Evolutionary conservation across 179 eudicot species (phyloP).

Genomic region (Gypsophila paniculata): DNA sequence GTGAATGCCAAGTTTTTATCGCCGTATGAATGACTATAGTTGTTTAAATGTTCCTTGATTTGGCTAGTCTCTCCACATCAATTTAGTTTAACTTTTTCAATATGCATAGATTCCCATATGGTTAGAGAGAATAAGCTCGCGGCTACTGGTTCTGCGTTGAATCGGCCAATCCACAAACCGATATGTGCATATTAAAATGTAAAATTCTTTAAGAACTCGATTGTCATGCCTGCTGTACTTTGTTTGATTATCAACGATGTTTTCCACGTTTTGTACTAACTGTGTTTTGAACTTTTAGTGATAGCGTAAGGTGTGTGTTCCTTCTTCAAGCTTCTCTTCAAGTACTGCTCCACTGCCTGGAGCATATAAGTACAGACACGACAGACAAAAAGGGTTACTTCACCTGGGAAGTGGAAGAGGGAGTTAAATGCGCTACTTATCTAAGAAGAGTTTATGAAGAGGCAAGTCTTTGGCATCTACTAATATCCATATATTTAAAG

Average conservation of each 20-base stretch:
- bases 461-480: constrained; percentile 37
- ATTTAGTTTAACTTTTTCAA: not conserved
- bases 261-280: constrained; percentile 14
- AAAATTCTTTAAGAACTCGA: not conserved
- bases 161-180: no score
- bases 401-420: constrained; percentile 66
- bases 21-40: not conserved
- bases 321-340: constrained; percentile 74
- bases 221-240: not conserved
- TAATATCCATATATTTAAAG: not conserved
- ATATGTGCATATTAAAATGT: not conserved
- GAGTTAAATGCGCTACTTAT: constrained; percentile 68
- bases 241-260: not conserved
- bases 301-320: constrained; percentile 47
- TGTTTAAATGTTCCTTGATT: not conserved
- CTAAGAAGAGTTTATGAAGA: constrained; percentile 90
- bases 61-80: not conserved
- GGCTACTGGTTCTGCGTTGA: no score
- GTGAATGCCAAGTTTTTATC: not conserved
- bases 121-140: no score
- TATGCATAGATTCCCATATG: no score
- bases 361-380: constrained; percentile 44
- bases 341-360: constrained; percentile 72
- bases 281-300: constrained; percentile 35
- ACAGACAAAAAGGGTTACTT: constrained; percentile 34